Percentiles rank a stretch among this genome's conserved stretches.
Evolutionary conservation across 2,329 filamentous ascomycete genomes (phyloP).

Genomic region (Pseudocercospora pini-densiflorae): DNA sequence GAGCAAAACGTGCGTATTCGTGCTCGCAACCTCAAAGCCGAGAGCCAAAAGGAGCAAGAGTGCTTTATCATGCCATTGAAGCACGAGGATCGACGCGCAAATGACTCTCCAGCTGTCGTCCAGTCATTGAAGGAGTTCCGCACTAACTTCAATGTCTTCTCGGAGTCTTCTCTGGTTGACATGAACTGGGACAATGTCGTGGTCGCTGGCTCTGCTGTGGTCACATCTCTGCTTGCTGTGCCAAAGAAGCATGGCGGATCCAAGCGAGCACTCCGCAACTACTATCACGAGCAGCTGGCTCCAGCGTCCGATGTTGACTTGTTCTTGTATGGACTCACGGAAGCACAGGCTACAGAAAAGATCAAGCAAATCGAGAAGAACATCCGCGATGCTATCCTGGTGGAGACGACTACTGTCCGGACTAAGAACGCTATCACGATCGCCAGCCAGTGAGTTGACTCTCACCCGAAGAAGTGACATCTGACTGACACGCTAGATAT

Average conservation of each 20-base stretch:
- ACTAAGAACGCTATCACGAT: constrained; percentile 90
- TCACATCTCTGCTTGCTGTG: constrained; percentile 73
- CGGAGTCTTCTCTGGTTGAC: constrained; percentile 75
- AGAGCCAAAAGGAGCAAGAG: constrained; percentile 64
- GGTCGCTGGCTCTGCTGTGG: constrained; percentile 78
- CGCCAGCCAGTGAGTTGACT: constrained; percentile 69
- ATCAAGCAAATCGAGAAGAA: constrained; percentile 78
- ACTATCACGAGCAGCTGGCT: constrained; percentile 80
- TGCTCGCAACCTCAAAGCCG: constrained; percentile 62
- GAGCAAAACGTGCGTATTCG: constrained; percentile 64
- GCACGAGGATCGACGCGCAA: constrained; percentile 62
- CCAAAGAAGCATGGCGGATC: constrained; percentile 55
- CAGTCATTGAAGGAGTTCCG: constrained; percentile 71
- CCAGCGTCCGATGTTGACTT: constrained; percentile 87
- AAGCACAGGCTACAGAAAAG: constrained; percentile 79
- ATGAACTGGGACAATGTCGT: constrained; percentile 84
- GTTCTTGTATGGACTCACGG: constrained; percentile 79
- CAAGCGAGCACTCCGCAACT: constrained; percentile 53
- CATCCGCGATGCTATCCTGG: constrained; percentile 76
- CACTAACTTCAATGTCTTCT: constrained; percentile 80
- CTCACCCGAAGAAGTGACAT: neutral
- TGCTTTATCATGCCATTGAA: constrained; percentile 72
- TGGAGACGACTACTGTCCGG: constrained; percentile 81
- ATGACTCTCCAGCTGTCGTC: constrained; percentile 71
- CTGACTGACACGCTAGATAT: constrained; percentile 16